These are phyloP conservation scores for Diaporthe velutina DNA, from an alignment of 2,329 filamentous ascomycete genomes.

Conservation along the genomic window DNA sequence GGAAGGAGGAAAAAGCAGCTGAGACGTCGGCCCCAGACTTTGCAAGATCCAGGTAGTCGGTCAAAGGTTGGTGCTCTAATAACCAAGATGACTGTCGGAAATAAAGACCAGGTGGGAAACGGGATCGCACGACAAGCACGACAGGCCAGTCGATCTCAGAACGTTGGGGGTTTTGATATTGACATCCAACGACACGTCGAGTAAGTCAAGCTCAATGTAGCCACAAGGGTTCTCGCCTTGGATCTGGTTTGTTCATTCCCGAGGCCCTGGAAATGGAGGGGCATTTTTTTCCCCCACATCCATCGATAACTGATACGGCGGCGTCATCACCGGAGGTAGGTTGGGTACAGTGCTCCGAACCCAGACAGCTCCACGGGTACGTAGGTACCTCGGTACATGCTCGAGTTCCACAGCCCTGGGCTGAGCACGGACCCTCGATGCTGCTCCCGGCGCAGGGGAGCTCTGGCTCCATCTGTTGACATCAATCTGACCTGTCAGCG, in stretches of 20 bases:
- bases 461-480: slow-evolving; percentile 2
- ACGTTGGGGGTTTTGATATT: background rate
- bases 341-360: too few species aligned
- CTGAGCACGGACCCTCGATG: background rate
- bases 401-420: background rate
- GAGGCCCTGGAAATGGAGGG: slow-evolving; percentile 27
- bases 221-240: slow-evolving; percentile 19
- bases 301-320: slow-evolving; percentile 21
- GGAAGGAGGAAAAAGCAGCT: background rate
- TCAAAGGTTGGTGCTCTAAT: background rate
- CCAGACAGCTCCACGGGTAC: background rate
- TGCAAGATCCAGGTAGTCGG: background rate
- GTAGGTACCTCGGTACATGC: background rate
- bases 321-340: background rate
- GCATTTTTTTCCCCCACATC: slow-evolving; percentile 20
- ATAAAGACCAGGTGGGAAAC: background rate
- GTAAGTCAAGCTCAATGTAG: background rate
- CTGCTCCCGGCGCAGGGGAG: background rate
- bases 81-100: background rate
- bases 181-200: background rate
- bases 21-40: background rate
- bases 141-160: background rate
- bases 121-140: background rate
- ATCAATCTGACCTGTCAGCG: background rate
- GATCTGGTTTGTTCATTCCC: background rate